Percentiles rank a stretch among this genome's conserved stretches.
These are phyloP conservation scores for Didymella sp. DNA, from an alignment of 2,329 filamentous ascomycete genomes.

Conservation along the genomic window DNA sequence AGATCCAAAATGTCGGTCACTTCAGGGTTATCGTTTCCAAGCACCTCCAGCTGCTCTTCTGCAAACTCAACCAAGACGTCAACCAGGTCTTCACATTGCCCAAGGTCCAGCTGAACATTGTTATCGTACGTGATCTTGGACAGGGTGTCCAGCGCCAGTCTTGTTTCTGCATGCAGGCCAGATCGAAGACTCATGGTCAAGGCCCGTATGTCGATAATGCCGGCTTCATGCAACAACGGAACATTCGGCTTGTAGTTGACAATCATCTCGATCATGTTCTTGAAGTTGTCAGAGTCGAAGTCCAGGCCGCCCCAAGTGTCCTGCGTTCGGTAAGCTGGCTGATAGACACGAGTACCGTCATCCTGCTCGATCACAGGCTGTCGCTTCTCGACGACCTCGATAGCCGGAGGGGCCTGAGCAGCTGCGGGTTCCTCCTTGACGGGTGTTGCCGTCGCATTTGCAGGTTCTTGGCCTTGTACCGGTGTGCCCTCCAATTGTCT, in stretches of 20 bases:
- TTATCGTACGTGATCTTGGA: constrained; percentile 68
- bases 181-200: constrained; percentile 89
- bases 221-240: constrained; percentile 77
- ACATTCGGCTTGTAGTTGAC: constrained; percentile 74
- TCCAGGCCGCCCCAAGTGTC: constrained; percentile 46
- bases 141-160: constrained; percentile 85
- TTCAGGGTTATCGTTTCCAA: constrained; percentile 85
- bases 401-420: constrained; percentile 26
- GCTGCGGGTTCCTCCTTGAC: constrained; percentile 35
- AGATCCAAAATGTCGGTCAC: constrained; percentile 87
- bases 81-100: constrained; percentile 74
- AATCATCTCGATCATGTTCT: constrained; percentile 74
- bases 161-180: constrained; percentile 87
- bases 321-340: constrained; percentile 37
- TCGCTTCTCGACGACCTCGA: constrained; percentile 30
- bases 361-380: constrained; percentile 39
- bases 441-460: constrained; percentile 39
- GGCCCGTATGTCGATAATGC: constrained; percentile 87
- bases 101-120: constrained; percentile 42
- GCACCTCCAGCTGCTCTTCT: constrained; percentile 81
- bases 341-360: constrained; percentile 40
- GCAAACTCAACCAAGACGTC: constrained; percentile 90
- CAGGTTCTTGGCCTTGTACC: constrained; percentile 36
- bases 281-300: constrained; percentile 65
- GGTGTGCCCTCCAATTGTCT: constrained; percentile 49